Percentiles rank a stretch among this genome's conserved stretches.
Evolutionary conservation across 2,329 filamentous ascomycete genomes (phyloP).

Genomic region (Coniochaeta sp.): DNA sequence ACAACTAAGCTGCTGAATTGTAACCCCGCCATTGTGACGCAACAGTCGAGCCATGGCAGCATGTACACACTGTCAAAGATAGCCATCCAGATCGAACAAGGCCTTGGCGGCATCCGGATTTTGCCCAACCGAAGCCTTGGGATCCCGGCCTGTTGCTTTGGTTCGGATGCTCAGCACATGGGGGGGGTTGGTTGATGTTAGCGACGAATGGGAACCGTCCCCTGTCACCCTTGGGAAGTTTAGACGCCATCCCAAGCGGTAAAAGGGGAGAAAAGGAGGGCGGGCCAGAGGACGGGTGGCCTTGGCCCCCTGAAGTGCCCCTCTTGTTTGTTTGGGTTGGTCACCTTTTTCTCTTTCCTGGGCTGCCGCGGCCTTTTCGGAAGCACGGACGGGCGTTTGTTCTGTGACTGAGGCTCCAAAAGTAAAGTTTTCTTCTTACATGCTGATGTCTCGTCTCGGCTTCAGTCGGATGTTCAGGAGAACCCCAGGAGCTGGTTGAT

Average conservation of each 20-base stretch:
- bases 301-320: not conserved
- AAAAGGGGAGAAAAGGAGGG: not conserved
- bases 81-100: too few species aligned
- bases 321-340: not conserved
- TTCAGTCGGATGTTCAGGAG: not conserved
- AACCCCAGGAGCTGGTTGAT: too few species aligned
- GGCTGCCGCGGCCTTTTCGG: too few species aligned
- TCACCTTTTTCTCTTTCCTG: too few species aligned
- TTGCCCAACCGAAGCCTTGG: not conserved
- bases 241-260: slow-evolving; percentile 1
- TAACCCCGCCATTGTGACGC: not conserved
- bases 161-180: not conserved
- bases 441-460: not conserved
- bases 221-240: not conserved
- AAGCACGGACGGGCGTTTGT: too few species aligned
- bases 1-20: too few species aligned
- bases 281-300: too few species aligned
- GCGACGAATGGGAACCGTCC: not conserved
- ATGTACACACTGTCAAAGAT: too few species aligned
- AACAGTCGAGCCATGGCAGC: not conserved
- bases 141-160: not conserved
- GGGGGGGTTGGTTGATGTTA: too few species aligned
- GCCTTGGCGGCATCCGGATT: not conserved
- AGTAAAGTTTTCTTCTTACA: too few species aligned
- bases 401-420: too few species aligned